Evolutionary conservation across 169 alveolate species (phyloP).

Genomic region (Cystoisospora suis): DNA sequence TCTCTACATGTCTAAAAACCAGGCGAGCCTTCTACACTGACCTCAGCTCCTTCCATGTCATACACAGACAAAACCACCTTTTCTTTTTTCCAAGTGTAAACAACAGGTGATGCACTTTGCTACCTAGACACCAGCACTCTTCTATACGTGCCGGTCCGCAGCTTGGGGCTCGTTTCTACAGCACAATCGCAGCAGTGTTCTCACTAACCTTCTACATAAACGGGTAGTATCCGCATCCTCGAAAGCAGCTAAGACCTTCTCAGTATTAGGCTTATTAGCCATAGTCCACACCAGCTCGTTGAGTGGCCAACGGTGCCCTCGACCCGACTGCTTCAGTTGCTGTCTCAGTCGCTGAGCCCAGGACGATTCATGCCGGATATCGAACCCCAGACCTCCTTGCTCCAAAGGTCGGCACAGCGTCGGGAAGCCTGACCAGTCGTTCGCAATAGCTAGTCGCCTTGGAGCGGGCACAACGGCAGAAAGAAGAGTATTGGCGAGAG

Average conservation of each 20-base stretch:
- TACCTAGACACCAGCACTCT: no score
- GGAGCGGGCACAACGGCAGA: slow-evolving; percentile 77
- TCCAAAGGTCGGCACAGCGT: slow-evolving; percentile 85
- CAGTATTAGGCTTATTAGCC: slow-evolving; percentile 63
- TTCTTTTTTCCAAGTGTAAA: no score
- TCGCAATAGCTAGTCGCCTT: slow-evolving; percentile 87
- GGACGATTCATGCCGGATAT: slow-evolving; percentile 87
- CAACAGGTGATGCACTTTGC: no score
- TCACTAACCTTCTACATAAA: slow-evolving; percentile 52
- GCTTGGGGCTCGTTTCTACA: no score
- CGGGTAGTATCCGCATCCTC: slow-evolving; percentile 66
- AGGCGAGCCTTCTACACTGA: no score
- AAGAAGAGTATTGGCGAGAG: slow-evolving; percentile 89
- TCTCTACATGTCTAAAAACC: no score
- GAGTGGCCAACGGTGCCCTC: slow-evolving; percentile 53
- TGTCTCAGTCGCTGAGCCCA: slow-evolving; percentile 51
- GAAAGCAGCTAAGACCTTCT: slow-evolving; percentile 51
- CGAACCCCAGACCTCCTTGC: slow-evolving; percentile 93
- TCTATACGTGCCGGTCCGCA: no score
- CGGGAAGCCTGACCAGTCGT: slow-evolving; percentile 92
- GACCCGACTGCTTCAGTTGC: slow-evolving; percentile 60
- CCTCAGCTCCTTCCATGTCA: no score
- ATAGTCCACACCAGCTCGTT: slow-evolving; percentile 53
- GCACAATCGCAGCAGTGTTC: no score
- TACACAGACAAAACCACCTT: no score